Percentiles rank a stretch among this genome's conserved stretches.
Evolutionary conservation across 306 rosid genomes (phyloP).

Genomic region (Dicorynia guianensis): DNA sequence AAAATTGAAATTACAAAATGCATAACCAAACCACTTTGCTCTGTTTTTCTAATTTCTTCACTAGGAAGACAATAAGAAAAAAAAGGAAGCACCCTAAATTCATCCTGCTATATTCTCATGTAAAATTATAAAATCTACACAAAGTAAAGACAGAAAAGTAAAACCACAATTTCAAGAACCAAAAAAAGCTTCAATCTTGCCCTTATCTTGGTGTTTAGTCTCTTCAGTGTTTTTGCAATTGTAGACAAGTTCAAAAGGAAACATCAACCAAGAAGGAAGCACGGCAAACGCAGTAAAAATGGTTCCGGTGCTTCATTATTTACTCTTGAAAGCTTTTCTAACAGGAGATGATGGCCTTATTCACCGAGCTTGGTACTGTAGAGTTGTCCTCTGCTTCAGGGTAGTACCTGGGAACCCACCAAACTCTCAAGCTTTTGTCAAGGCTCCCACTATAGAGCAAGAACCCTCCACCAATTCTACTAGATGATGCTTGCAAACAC

Average conservation of each 20-base stretch:
- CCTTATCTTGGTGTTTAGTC: slow-evolving; percentile 17
- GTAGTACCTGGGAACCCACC: slow-evolving; percentile 86
- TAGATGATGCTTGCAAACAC: slow-evolving; percentile 77
- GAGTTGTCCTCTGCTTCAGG: slow-evolving; percentile 26
- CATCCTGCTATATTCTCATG: too few species aligned
- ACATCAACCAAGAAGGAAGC: slow-evolving; percentile 45
- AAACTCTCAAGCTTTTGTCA: slow-evolving; percentile 86
- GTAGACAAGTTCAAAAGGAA: slow-evolving; percentile 34
- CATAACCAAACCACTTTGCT: slow-evolving; percentile 49
- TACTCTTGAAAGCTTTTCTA: slow-evolving; percentile 36
- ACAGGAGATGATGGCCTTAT: slow-evolving; percentile 34
- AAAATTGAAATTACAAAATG: slow-evolving; percentile 24
- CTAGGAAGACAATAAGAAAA: slow-evolving; percentile 1
- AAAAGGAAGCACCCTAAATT: slow-evolving; percentile 25
- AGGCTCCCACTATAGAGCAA: slow-evolving; percentile 91
- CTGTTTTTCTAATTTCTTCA: slow-evolving; percentile 15
- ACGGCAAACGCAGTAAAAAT: slow-evolving; percentile 51
- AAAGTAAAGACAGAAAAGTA: slow-evolving; percentile 27
- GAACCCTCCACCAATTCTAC: slow-evolving; percentile 75
- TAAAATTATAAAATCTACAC: slow-evolving; percentile 19
- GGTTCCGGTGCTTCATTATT: slow-evolving; percentile 45
- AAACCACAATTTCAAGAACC: slow-evolving; percentile 25
- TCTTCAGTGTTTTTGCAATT: slow-evolving; percentile 32
- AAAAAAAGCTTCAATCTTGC: slow-evolving; percentile 37
- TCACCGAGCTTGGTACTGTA: slow-evolving; percentile 21